phyloP scores from a whole-genome alignment of 805 yeast genomes.

The Wickerhamiella brachini region DNA sequence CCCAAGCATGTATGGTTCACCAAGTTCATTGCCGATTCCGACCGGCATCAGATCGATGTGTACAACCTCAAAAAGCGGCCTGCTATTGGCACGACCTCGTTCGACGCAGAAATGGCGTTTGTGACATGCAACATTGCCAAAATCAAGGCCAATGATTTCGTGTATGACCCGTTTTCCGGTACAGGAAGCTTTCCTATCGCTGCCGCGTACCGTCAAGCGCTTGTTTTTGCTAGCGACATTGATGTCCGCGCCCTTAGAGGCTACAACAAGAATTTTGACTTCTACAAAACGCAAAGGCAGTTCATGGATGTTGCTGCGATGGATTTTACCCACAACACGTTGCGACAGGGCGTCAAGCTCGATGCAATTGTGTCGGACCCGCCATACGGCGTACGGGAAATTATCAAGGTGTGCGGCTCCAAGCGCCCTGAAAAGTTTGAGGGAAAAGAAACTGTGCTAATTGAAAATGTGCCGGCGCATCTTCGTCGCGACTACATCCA shows the following conservation, averaged over 20 bases:
- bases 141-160: slow-evolving; percentile 45
- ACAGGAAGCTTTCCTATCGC: slow-evolving; percentile 91
- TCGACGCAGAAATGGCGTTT: slow-evolving; percentile 84
- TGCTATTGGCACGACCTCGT: slow-evolving; percentile 91
- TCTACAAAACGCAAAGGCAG: slow-evolving; percentile 44
- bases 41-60: slow-evolving; percentile 51
- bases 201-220: slow-evolving; percentile 71
- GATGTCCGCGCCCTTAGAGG: slow-evolving; percentile 74
- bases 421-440: slow-evolving; percentile 46
- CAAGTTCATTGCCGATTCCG: slow-evolving; percentile 55
- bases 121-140: slow-evolving; percentile 81
- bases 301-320: slow-evolving; percentile 71
- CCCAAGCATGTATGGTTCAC: slow-evolving; percentile 64
- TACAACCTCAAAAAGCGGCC: slow-evolving; percentile 72
- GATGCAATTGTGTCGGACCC: slow-evolving; percentile 92
- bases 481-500: slow-evolving; percentile 74
- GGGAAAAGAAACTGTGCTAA: slow-evolving; percentile 57
- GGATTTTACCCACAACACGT: slow-evolving; percentile 89
- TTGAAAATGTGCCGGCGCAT: slow-evolving; percentile 68
- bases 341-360: slow-evolving; percentile 45
- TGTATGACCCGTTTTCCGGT: slow-evolving; percentile 93
- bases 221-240: slow-evolving; percentile 78
- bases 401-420: slow-evolving; percentile 84
- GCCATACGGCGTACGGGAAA: slow-evolving; percentile 95
- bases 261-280: slow-evolving; percentile 54